Evolutionary conservation across 371 early-diverging fungal species (phyloP).

Genomic region (Mucor ambiguus): DNA sequence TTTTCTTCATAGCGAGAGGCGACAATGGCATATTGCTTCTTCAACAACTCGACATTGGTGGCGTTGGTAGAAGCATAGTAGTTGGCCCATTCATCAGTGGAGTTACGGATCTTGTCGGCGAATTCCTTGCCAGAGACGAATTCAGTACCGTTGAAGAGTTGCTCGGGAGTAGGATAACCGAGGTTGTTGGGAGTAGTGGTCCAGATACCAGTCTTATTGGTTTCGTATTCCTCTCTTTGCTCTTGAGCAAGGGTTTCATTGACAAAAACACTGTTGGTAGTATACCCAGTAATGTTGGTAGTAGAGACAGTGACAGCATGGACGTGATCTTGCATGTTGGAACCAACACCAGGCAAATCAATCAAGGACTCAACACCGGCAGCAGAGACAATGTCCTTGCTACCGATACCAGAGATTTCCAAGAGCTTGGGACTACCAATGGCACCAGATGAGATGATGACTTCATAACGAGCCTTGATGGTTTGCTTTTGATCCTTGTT

Average conservation of each 20-base stretch:
- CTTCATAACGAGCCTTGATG: conserved; percentile 22
- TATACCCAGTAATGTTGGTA: conserved; percentile 17
- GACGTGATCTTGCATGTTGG: conserved; percentile 40
- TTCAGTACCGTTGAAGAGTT: conserved; percentile 11
- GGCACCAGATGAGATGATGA: conserved; percentile 26
- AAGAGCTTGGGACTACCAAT: conserved; percentile 24
- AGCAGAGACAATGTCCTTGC: conserved; percentile 8
- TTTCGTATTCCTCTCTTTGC: conserved; percentile 1
- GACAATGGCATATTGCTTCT: conserved; percentile 19
- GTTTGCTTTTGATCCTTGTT: conserved; percentile 10
- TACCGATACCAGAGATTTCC: conserved; percentile 25
- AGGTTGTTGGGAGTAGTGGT: conserved; percentile 21
- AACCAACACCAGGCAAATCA: conserved; percentile 37
- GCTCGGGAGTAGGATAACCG: conserved; percentile 14
- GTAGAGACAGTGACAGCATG: conserved; percentile 20
- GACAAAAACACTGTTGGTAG: conserved; percentile 16
- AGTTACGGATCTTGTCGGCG: conserved; percentile 11
- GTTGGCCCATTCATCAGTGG: conserved; percentile 7
- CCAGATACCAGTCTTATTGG: conserved; percentile 19
- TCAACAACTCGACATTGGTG: conserved; percentile 4
- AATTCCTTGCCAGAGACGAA: conserved; percentile 12
- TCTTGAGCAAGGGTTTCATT: conserved; percentile 13
- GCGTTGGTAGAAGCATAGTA: conserved; percentile 16
- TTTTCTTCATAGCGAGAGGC: conserved; percentile 18
- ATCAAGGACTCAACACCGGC: conserved; percentile 14